Conservation (phyloP, 441 rosid species). For the Flueggea neowawraea region DNA sequence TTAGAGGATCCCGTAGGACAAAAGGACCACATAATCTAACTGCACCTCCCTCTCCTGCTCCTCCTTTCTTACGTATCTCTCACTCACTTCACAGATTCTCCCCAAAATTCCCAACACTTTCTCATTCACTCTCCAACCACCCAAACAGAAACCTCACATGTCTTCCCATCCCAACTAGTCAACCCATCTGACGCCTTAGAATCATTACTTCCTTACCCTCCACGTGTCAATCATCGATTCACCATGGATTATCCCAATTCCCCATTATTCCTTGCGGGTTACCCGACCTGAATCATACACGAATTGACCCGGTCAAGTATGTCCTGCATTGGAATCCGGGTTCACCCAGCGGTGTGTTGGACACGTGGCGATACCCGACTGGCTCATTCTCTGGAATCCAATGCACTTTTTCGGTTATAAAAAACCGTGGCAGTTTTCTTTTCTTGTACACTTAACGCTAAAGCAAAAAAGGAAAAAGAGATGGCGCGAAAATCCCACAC, state of each 20-base stretch:
- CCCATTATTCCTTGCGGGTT: no score
- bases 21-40: no score
- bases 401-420: slow-evolving; percentile 56
- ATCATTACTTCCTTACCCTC: neutral
- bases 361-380: slow-evolving; percentile 43
- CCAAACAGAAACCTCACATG: slow-evolving; percentile 17
- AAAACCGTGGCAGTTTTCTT: slow-evolving; percentile 14
- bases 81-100: no score
- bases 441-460: slow-evolving; percentile 9
- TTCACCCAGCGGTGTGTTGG: slow-evolving; percentile 16
- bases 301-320: slow-evolving; percentile 17
- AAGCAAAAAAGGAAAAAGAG: slow-evolving; percentile 2
- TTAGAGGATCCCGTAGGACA: no score
- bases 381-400: slow-evolving; percentile 59
- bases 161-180: neutral
- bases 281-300: neutral
- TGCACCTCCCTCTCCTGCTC: no score
- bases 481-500: slow-evolving; percentile 71
- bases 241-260: no score
- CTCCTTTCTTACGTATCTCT: no score
- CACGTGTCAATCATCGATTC: no score
- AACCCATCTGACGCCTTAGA: slow-evolving; percentile 16
- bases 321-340: slow-evolving; percentile 32
- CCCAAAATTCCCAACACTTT: no score
- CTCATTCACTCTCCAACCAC: slow-evolving; percentile 4